These are phyloP conservation scores for Artemisia tridentata DNA, from an alignment of 129 eudicot species.

Conservation along the genomic window DNA sequence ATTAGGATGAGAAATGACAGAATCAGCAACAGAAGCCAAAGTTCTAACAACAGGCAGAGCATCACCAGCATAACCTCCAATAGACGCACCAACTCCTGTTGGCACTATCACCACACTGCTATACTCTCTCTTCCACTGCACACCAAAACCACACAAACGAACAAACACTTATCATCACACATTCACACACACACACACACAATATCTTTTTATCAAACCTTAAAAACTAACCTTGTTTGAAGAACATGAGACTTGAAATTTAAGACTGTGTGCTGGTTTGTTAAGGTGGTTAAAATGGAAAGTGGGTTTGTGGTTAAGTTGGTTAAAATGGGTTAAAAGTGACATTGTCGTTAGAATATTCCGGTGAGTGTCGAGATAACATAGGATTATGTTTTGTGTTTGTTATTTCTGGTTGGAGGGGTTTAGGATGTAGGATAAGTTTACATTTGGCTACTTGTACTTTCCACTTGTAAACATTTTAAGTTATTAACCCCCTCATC, in stretches of 20 bases:
- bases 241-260: slow-evolving; percentile 37
- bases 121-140: slow-evolving; percentile 67
- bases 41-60: slow-evolving; percentile 97
- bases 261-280: slow-evolving; percentile 12
- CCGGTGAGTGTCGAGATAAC: slow-evolving; percentile 17
- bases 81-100: slow-evolving; percentile 91
- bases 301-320: slow-evolving; percentile 27
- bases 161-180: no score
- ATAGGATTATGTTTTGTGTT: background rate
- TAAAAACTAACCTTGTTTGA: slow-evolving; percentile 35
- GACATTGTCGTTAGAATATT: slow-evolving; percentile 33
- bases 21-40: slow-evolving; percentile 87
- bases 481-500: no score
- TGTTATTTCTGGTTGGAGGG: background rate
- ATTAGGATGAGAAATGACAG: slow-evolving; percentile 92
- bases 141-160: background rate
- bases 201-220: no score
- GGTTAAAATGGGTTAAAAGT: slow-evolving; percentile 25
- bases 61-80: slow-evolving; percentile 98
- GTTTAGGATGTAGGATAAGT: no score
- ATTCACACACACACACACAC: no score
- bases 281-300: slow-evolving; percentile 2
- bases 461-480: no score
- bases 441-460: no score
- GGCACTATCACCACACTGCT: slow-evolving; percentile 98